Base-by-base conservation (phyloP, 495 filamentous ascomycete genomes). In the Penicillium steckii region DNA sequence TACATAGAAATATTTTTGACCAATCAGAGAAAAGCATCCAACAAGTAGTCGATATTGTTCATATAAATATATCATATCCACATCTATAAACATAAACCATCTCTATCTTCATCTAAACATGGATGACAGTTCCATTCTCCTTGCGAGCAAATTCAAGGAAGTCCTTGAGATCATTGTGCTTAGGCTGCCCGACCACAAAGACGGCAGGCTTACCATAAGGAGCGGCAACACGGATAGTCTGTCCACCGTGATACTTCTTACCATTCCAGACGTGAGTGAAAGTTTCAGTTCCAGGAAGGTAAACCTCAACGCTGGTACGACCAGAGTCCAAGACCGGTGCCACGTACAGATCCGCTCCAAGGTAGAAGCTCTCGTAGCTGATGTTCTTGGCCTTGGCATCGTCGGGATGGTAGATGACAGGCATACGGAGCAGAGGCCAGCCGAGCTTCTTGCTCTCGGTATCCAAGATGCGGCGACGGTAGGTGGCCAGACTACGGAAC, bases 381-480 rank as follows among this genome's bases (percentile, higher is more conserved):
- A 61, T 61, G 1, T 41, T 46, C 52, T 59, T 61, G 0, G 61
- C 61, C 30, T 47, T 44, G 9, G 15, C n/a, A 8, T 61, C 61
- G n/a, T 52, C 38, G 3, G 61, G 58, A 45, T 64, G 46, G 32
- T 64, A 64, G 33, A 64, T 44, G 3, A 64, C 61, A 0, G 61
- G 61, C 61, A 64, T 64, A 23, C 61, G 48, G 12, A 64, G 32
- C 46, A 64, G 53, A 23, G 61, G 58, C 61, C 61, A 64, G 27
- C 57, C 57, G n/a, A 45, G 19, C 1, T 42, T 41, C 40, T 59
- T 61, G 42, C 61, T 61, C 21, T 64, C 61, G 21, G 61, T 64
- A 25, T 64, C 57, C 40, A 64, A 44, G 23, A 64, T 56, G 4
- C 35, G 35, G 15, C 61, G 61, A 24, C 58, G 58, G 44, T 64